Evolutionary conservation across 228 moss, liverwort and hornwort genomes (phyloP).

Genomic region (Sphagnum fallax): DNA sequence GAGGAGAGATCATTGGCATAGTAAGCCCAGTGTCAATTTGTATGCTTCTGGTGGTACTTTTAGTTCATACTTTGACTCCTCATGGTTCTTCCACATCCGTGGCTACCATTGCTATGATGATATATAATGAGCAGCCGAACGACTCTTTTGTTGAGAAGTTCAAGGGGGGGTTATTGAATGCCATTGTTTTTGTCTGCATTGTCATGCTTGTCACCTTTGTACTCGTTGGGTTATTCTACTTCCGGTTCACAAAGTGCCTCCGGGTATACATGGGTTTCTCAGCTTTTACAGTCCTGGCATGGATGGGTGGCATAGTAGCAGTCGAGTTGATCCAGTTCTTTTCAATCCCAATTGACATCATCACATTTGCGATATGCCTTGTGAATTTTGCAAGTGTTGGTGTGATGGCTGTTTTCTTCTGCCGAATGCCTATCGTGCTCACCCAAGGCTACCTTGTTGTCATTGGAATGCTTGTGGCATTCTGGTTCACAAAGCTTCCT

Average conservation of each 20-base stretch:
- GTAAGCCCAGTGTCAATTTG: slow-evolving; percentile 92
- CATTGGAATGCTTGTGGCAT: slow-evolving; percentile 89
- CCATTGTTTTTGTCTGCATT: slow-evolving; percentile 75
- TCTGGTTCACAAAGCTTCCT: slow-evolving; percentile 94
- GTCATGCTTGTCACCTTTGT: slow-evolving; percentile 84
- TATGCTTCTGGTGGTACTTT: slow-evolving; percentile 84
- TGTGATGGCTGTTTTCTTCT: slow-evolving; percentile 86
- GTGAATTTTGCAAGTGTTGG: slow-evolving; percentile 89
- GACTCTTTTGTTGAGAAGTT: slow-evolving; percentile 87
- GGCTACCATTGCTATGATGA: slow-evolving; percentile 85
- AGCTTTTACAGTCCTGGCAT: slow-evolving; percentile 83
- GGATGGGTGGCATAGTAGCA: slow-evolving; percentile 80
- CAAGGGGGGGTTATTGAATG: slow-evolving; percentile 84
- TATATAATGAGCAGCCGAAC: slow-evolving; percentile 78
- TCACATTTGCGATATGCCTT: slow-evolving; percentile 59
- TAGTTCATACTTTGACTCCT: slow-evolving; percentile 75
- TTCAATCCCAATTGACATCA: slow-evolving; percentile 70
- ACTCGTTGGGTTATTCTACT: slow-evolving; percentile 80
- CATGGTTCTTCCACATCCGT: slow-evolving; percentile 58
- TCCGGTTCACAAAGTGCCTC: slow-evolving; percentile 68
- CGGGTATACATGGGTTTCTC: slow-evolving; percentile 87
- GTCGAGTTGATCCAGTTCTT: slow-evolving; percentile 52
- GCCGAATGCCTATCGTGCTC: slow-evolving; percentile 82
- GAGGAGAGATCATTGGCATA: slow-evolving; percentile 76
- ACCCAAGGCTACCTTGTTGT: slow-evolving; percentile 85